Conservation (phyloP, 139 green algal species). For the Chlorella vulgaris region DNA sequence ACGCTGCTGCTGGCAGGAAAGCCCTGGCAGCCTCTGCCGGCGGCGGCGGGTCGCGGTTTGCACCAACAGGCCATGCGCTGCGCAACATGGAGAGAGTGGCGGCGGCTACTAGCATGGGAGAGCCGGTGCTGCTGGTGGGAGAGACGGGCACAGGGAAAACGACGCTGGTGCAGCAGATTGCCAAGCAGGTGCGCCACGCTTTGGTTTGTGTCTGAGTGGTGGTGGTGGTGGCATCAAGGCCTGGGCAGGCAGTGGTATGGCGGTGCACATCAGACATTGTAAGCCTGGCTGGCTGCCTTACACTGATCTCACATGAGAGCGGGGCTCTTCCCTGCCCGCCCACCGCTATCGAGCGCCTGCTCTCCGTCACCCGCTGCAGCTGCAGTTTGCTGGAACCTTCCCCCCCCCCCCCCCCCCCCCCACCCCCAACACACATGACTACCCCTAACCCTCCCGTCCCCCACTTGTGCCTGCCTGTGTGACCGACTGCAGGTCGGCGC, state of each 20-base stretch:
- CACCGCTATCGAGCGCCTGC: too few relatives aligned
- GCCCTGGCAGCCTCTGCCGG: slow-evolving; percentile 2
- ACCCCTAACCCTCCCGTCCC: too few relatives aligned
- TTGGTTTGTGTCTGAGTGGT: background rate
- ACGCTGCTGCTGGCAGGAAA: background rate
- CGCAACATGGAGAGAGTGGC: slow-evolving; percentile 91
- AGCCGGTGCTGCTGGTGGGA: slow-evolving; percentile 97
- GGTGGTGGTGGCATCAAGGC: too few relatives aligned
- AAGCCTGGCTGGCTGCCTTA: too few relatives aligned
- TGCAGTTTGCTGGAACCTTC: too few relatives aligned
- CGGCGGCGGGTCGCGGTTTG: slow-evolving; percentile 67
- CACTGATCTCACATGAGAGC: too few relatives aligned
- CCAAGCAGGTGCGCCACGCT: slow-evolving; percentile 48
- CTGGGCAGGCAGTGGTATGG: too few relatives aligned
- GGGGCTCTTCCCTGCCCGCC: too few relatives aligned
- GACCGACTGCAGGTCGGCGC: slow-evolving; percentile 52
- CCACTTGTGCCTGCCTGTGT: background rate
- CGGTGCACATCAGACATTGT: too few relatives aligned
- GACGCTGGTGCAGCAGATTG: slow-evolving; percentile 85
- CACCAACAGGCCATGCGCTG: slow-evolving; percentile 80
- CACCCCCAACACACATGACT: too few relatives aligned
- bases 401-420: too few relatives aligned
- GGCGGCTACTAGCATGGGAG: slow-evolving; percentile 59
- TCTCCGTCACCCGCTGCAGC: too few relatives aligned
- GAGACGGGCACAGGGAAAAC: slow-evolving; percentile 99